These are phyloP conservation scores for Botrytis medusae DNA, from an alignment of 2,329 filamentous ascomycete species.

Conservation along the genomic window DNA sequence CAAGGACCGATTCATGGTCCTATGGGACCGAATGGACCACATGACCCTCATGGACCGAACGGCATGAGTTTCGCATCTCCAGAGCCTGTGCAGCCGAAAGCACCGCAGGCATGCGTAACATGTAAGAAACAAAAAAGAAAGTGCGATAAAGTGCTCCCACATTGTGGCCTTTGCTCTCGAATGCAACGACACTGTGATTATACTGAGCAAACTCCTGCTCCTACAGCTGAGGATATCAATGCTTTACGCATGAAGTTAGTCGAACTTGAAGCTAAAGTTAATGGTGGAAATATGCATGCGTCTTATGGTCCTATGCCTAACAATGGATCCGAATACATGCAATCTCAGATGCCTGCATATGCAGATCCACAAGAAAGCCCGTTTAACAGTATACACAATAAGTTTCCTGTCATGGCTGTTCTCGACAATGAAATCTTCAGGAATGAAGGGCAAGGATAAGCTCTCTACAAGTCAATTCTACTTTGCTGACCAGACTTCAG, in stretches of 20 bases:
- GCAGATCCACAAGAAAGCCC: slow-evolving; percentile 30
- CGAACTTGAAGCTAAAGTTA: slow-evolving; percentile 44
- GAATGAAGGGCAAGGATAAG: slow-evolving; percentile 35
- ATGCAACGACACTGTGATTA: slow-evolving; percentile 47
- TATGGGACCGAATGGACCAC: not conserved
- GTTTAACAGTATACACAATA: slow-evolving; percentile 37
- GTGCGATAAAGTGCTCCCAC: slow-evolving; percentile 52
- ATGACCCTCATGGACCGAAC: not conserved
- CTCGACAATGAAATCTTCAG: slow-evolving; percentile 46
- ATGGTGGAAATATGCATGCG: slow-evolving; percentile 32
- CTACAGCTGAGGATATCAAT: slow-evolving; percentile 45
- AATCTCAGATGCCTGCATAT: slow-evolving; percentile 28
- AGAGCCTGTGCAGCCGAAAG: slow-evolving; percentile 32
- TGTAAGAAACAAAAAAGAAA: slow-evolving; percentile 52
- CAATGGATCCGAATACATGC: slow-evolving; percentile 27
- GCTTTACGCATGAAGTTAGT: slow-evolving; percentile 42
- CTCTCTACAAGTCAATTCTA: not conserved
- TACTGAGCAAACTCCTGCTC: slow-evolving; percentile 40
- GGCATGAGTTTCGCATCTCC: not conserved
- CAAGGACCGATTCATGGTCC: not conserved
- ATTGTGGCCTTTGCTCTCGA: slow-evolving; percentile 48
- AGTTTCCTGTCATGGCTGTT: slow-evolving; percentile 47
- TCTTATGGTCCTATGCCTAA: slow-evolving; percentile 27
- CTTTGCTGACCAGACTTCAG: slow-evolving; percentile 28
- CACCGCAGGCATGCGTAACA: slow-evolving; percentile 46